These are phyloP conservation scores for Aphanomyces astaci DNA, from an alignment of 352 stramenopile genomes.

Conservation along the genomic window DNA sequence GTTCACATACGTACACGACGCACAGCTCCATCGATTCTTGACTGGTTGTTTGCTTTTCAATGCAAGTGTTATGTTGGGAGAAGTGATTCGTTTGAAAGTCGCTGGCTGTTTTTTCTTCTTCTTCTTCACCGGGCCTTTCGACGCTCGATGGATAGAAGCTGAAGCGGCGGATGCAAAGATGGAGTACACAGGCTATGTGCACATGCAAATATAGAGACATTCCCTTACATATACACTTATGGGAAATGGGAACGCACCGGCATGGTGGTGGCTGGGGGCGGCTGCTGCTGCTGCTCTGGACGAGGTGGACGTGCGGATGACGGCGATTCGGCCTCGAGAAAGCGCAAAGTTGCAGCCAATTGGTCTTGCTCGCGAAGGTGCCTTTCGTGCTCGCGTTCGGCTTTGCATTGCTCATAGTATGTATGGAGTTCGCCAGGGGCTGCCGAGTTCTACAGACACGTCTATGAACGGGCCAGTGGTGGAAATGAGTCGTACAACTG, in stretches of 20 bases:
- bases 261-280: background rate
- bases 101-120: background rate
- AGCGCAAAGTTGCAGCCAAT: slow-evolving; percentile 3
- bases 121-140: background rate
- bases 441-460: background rate
- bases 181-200: background rate
- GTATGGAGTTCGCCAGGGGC: slow-evolving; percentile 10
- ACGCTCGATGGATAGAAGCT: no score
- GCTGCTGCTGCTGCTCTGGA: background rate
- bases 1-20: background rate
- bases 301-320: background rate
- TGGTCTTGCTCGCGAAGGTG: background rate
- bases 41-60: background rate
- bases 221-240: no score
- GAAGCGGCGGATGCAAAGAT: background rate
- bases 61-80: background rate
- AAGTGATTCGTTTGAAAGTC: background rate
- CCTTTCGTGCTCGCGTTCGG: background rate
- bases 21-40: background rate
- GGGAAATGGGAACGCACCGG: no score
- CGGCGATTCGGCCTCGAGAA: slow-evolving; percentile 2
- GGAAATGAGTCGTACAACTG: background rate
- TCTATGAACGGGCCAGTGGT: background rate
- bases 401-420: slow-evolving; percentile 12
- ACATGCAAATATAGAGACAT: no score